Evolutionary conservation across 208 protist genomes (phyloP).

Genomic region (Trypanosoma boissoni): DNA sequence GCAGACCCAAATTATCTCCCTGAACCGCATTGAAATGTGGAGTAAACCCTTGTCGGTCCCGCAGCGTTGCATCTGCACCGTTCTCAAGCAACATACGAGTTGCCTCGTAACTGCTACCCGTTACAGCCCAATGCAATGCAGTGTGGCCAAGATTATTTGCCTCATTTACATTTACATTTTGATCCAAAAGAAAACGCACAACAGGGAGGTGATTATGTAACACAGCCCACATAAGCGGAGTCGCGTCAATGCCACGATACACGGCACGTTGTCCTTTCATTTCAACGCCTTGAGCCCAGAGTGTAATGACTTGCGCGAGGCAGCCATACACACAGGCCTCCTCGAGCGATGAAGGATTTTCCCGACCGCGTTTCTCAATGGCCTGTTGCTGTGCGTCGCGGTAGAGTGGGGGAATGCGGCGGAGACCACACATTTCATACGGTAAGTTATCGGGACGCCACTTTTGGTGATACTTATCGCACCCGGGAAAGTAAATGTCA

Average conservation of each 20-base stretch:
- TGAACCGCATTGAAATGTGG: conserved; percentile 66
- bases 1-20: conserved; percentile 36
- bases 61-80: conserved; percentile 48
- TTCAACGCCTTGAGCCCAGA: conserved; percentile 55
- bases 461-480: conserved; percentile 19
- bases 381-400: neutral
- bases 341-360: conserved; percentile 44
- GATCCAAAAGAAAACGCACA: conserved; percentile 72
- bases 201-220: conserved; percentile 51
- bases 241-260: conserved; percentile 58
- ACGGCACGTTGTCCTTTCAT: conserved; percentile 26
- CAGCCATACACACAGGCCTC: conserved; percentile 67
- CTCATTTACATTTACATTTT: conserved; percentile 38
- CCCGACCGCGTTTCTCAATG: conserved; percentile 28
- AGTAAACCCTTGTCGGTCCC: conserved; percentile 58
- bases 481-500: conserved; percentile 61
- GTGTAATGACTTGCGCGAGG: conserved; percentile 42
- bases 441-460: conserved; percentile 22
- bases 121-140: conserved; percentile 64
- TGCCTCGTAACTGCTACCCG: conserved; percentile 37
- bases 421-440: conserved; percentile 26
- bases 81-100: conserved; percentile 62
- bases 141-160: conserved; percentile 55
- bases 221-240: conserved; percentile 71
- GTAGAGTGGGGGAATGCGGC: neutral